Percentiles rank a stretch among this genome's conserved stretches.
Conservation (phyloP, 208 protist species). For the Plasmodiophora brassicae region DNA sequence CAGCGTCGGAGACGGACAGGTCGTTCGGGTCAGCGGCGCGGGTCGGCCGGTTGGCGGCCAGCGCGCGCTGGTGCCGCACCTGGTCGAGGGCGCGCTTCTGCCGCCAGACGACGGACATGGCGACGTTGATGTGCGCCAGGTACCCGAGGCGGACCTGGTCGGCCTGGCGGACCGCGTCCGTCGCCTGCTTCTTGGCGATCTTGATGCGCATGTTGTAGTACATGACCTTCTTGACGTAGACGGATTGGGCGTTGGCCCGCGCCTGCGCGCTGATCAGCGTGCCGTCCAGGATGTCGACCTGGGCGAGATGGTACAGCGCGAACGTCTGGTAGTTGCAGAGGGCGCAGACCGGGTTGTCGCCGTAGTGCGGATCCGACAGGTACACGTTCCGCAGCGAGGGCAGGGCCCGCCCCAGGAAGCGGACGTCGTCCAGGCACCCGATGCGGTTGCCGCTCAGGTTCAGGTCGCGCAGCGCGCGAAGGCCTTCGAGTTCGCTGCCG, state of each 20-base stretch:
- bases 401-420: conserved; percentile 67
- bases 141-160: neutral
- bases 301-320: conserved; percentile 66
- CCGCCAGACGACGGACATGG: conserved; percentile 34
- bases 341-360: conserved; percentile 76
- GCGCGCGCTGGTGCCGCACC: no score
- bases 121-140: conserved; percentile 7
- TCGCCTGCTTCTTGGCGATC: conserved; percentile 73
- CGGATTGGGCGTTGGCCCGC: conserved; percentile 70
- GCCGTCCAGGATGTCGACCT: conserved; percentile 71
- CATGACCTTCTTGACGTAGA: conserved; percentile 80
- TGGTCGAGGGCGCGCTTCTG: conserved; percentile 40
- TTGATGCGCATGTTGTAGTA: conserved; percentile 88
- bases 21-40: neutral
- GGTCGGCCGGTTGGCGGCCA: no score
- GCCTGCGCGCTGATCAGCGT: conserved; percentile 69
- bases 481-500: neutral
- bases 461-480: conserved; percentile 66
- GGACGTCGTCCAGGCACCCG: conserved; percentile 74
- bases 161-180: conserved; percentile 55
- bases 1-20: neutral
- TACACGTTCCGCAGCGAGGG: conserved; percentile 66
- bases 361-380: conserved; percentile 79
- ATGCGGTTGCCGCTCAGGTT: conserved; percentile 78
- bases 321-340: conserved; percentile 87